A percentile compares a stretch with the other conserved stretches of the same genome.
phyloP scores from a whole-genome alignment of 768 basidiomycete genomes.

The Tricholoma matsutake region DNA sequence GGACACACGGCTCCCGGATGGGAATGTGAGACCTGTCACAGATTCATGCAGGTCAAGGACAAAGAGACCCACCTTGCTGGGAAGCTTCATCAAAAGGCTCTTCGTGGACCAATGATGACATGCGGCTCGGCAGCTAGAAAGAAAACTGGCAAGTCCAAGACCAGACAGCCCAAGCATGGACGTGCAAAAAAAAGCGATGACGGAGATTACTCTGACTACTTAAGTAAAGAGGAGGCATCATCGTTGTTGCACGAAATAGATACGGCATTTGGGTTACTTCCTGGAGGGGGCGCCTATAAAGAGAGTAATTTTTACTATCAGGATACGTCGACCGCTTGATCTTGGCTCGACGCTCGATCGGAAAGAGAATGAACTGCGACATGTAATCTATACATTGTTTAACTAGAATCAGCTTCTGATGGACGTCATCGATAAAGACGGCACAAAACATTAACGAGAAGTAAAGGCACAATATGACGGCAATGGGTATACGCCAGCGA shows the following conservation, averaged over 20 bases:
- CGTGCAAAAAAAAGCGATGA: not conserved
- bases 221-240: not conserved
- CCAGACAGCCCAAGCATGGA: not conserved
- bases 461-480: not conserved
- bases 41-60: not conserved
- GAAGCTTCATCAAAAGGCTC: not conserved
- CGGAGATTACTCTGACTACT: too few species aligned
- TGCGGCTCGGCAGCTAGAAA: not conserved
- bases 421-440: too few species aligned
- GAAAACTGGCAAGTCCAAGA: not conserved
- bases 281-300: not conserved
- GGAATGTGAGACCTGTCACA: not conserved
- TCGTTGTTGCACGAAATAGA: not conserved
- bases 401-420: too few species aligned
- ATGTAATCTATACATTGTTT: too few species aligned
- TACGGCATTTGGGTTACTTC: not conserved
- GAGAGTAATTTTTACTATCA: not conserved
- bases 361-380: too few species aligned
- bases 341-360: too few species aligned
- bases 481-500: not conserved
- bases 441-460: too few species aligned
- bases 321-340: too few species aligned
- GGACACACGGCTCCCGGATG: not conserved
- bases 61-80: not conserved
- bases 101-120: not conserved